phyloP scores from a whole-genome alignment of 495 filamentous ascomycete genomes.

The Hypoxylon cercidicola region DNA sequence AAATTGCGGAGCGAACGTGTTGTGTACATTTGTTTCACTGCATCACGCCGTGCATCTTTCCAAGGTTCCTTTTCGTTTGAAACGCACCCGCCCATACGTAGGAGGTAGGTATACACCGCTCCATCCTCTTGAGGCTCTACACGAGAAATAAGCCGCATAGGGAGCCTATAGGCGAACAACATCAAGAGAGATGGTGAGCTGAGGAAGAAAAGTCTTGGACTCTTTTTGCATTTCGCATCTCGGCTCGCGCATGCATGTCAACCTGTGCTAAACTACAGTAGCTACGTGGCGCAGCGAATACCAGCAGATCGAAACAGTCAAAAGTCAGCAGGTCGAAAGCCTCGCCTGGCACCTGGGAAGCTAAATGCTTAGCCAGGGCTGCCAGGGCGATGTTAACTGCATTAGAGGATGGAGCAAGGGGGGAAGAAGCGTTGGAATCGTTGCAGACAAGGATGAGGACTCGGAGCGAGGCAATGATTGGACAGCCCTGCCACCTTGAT shows the following conservation, averaged over 20 bases:
- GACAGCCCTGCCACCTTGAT: conserved; percentile 36
- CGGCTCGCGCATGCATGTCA: conserved; percentile 19
- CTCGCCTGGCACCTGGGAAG: conserved; percentile 4
- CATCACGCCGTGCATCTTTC: no score
- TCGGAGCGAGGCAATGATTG: conserved; percentile 24
- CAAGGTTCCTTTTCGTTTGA: neutral
- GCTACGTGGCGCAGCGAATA: conserved; percentile 24
- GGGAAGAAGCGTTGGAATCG: conserved; percentile 11
- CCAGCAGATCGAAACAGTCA: neutral
- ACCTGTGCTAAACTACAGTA: neutral
- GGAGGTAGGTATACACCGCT: neutral
- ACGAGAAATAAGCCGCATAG: neutral
- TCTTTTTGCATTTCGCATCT: neutral
- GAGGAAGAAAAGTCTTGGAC: conserved; percentile 27
- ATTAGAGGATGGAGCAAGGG: conserved; percentile 4
- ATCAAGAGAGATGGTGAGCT: conserved; percentile 17
- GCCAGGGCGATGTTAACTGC: conserved; percentile 4
- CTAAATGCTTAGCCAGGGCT: no score
- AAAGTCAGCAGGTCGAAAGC: conserved; percentile 28
- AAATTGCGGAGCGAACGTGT: conserved; percentile 3
- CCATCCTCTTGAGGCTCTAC: conserved; percentile 7
- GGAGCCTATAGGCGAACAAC: conserved; percentile 1
- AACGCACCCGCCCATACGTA: conserved; percentile 8
- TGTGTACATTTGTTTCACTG: neutral
- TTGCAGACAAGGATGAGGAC: conserved; percentile 14